phyloP scores from a whole-genome alignment of 345 rosid species.

The Microthlaspi erraticum region DNA sequence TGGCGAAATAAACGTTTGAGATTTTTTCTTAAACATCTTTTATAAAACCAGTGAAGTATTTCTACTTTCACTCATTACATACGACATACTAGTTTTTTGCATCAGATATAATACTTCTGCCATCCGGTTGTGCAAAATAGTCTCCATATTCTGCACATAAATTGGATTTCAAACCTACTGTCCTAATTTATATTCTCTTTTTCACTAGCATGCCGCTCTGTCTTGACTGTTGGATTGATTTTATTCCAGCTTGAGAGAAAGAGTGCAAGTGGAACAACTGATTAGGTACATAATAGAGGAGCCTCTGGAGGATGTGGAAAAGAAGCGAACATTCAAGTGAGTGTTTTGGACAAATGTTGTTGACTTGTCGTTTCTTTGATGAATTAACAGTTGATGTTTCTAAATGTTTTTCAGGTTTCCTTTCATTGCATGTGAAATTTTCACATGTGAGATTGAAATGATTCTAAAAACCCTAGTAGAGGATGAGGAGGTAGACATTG shows the following conservation, averaged over 20 bases:
- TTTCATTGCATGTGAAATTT: constrained; percentile 88
- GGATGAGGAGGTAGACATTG: constrained; percentile 75
- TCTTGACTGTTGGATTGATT: constrained; percentile 30
- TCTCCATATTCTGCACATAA: constrained; percentile 9
- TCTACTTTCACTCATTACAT: not conserved
- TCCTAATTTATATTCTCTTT: constrained; percentile 10
- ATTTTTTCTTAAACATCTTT: not conserved
- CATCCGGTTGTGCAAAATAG: not conserved
- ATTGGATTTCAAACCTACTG: constrained; percentile 15
- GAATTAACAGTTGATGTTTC: constrained; percentile 10
- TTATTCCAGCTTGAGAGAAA: constrained; percentile 78
- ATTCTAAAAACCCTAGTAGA: constrained; percentile 90
- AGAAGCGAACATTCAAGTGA: constrained; percentile 75
- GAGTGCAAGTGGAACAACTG: constrained; percentile 77
- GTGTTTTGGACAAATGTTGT: constrained; percentile 37
- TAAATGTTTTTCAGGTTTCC: constrained; percentile 64
- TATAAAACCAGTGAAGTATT: not conserved
- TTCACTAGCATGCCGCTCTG: constrained; percentile 4
- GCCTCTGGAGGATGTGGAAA: constrained; percentile 74
- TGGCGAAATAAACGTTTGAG: not conserved
- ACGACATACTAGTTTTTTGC: constrained; percentile 19
- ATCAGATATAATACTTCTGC: constrained; percentile 1
- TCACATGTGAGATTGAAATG: constrained; percentile 93
- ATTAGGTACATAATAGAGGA: constrained; percentile 78
- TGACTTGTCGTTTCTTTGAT: constrained; percentile 25